phyloP scores from a whole-genome alignment of 805 yeast genomes.

The Yueomyces sinensis region DNA sequence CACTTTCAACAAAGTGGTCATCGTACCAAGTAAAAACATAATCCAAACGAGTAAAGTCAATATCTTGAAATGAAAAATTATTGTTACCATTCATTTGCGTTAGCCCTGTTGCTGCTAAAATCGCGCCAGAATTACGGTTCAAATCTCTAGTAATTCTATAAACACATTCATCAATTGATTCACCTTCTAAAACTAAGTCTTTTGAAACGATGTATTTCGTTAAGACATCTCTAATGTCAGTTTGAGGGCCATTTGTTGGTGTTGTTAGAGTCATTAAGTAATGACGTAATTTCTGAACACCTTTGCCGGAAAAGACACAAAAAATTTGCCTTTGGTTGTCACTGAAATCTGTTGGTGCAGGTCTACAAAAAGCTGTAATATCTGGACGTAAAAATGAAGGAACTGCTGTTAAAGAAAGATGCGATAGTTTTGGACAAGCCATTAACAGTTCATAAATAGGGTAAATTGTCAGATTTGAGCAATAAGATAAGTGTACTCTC shows the following conservation, averaged over 20 bases:
- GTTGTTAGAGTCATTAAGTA: conserved; percentile 38
- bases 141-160: conserved; percentile 17
- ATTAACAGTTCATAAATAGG: conserved; percentile 67
- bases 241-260: conserved; percentile 24
- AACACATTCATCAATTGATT: conserved; percentile 17
- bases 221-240: conserved; percentile 20
- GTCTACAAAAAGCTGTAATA: conserved; percentile 75
- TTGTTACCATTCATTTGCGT: conserved; percentile 20
- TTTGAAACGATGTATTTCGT: conserved; percentile 19
- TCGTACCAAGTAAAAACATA: conserved; percentile 16
- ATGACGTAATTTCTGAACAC: conserved; percentile 64
- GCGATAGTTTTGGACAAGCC: conserved; percentile 78
- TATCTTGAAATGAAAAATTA: conserved; percentile 20
- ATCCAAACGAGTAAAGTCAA: conserved; percentile 19
- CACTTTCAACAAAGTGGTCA: conserved; percentile 2
- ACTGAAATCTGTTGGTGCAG: conserved; percentile 85
- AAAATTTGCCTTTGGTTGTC: conserved; percentile 74
- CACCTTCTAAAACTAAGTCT: conserved; percentile 14
- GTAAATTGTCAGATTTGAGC: conserved; percentile 62
- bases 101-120: conserved; percentile 22
- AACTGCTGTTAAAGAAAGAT: conserved; percentile 84
- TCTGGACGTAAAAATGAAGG: conserved; percentile 79
- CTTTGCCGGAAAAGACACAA: conserved; percentile 88
- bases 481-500: conserved; percentile 85
- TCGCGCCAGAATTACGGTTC: conserved; percentile 23